phyloP scores from a whole-genome alignment of 139 green algal genomes.

The Coelastrella sp. region DNA sequence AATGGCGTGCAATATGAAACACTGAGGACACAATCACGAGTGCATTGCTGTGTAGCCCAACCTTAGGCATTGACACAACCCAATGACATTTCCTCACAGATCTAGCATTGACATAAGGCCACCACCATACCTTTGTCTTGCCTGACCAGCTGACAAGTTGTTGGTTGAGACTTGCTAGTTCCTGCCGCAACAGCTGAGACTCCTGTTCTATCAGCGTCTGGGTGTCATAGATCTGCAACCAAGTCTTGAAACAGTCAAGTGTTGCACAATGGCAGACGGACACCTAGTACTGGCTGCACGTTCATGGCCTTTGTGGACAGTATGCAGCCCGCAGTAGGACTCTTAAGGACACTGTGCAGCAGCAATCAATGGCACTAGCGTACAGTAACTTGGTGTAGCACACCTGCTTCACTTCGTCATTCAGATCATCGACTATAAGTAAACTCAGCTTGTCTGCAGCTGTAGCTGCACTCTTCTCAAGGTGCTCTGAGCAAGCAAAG shows the following conservation, averaged over 20 bases:
- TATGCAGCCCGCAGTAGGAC: too few relatives aligned
- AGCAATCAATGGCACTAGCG: too few relatives aligned
- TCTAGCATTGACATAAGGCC: too few relatives aligned
- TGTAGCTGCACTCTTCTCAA: not conserved
- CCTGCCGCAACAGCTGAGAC: constrained; percentile 17
- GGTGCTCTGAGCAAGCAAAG: constrained; percentile 26
- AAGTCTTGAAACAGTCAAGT: not conserved
- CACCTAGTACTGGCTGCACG: too few relatives aligned
- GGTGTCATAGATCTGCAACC: constrained; percentile 55
- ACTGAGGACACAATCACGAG: too few relatives aligned
- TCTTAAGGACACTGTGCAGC: too few relatives aligned
- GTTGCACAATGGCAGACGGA: too few relatives aligned
- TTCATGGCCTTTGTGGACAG: too few relatives aligned
- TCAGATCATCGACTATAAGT: constrained; percentile 35
- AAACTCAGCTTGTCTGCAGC: not conserved
- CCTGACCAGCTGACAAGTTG: constrained; percentile 43
- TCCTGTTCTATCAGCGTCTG: constrained; percentile 45
- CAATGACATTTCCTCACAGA: too few relatives aligned
- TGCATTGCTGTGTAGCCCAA: too few relatives aligned
- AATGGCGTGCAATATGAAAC: too few relatives aligned
- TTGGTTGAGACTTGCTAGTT: constrained; percentile 4
- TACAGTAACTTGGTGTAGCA: not conserved
- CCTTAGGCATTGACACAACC: too few relatives aligned
- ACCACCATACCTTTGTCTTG: constrained; percentile 41
- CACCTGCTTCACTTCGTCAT: constrained; percentile 41